Evolutionary conservation across 2,329 filamentous ascomycete genomes (phyloP), one percentile per base, ranked within the genome.

Genomic region (Hypoxylon sp.): DNA sequence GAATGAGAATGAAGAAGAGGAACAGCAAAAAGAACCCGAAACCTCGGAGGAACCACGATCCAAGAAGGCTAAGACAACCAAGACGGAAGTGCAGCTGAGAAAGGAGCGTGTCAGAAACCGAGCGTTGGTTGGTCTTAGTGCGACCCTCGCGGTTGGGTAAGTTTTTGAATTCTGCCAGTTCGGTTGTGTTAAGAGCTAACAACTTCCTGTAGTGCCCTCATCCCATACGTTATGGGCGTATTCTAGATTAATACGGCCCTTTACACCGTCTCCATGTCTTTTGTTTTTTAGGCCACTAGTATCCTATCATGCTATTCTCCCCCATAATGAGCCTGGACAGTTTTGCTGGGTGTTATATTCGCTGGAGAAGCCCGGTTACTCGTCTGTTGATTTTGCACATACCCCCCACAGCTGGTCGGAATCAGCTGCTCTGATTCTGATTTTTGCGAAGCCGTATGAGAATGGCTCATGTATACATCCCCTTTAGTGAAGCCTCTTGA

Each of bases 71-170:
- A 93, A 91, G 85, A 92, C 94, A 0, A 92, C 95, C 44, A 93
- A 91, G 85, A 92, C 94, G 1, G 92, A 96, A 78, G 88, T 92
- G 49, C 91, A 96, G 81, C 80, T 97, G 73, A 91, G 91, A 80
- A 95, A 94, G 82, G 92, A 97, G 82, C 92, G 90, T 77, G 93
- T 98, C 72, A 91, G 93, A 82, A 93, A 91, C 81, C 89, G 94
- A 77, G 94, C 96, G 51, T 84, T 97, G 68, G 87, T 97, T 70
- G 95, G 96, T 65, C 88, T 98, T 59, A 93, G 91, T 70, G 94
- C 94, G 64, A 96, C 93, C 51, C 86, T 98, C 79, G 93, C 93
- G 64, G 88, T 98, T 80, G 95, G 95, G 96, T 98, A 88, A 84
- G 94, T 91, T 40, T 44, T 51, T 50, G 6, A 17, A 49, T 7